Base-by-base conservation (phyloP, 805 yeast genomes). In the Nakazawaea laoshanensis region DNA sequence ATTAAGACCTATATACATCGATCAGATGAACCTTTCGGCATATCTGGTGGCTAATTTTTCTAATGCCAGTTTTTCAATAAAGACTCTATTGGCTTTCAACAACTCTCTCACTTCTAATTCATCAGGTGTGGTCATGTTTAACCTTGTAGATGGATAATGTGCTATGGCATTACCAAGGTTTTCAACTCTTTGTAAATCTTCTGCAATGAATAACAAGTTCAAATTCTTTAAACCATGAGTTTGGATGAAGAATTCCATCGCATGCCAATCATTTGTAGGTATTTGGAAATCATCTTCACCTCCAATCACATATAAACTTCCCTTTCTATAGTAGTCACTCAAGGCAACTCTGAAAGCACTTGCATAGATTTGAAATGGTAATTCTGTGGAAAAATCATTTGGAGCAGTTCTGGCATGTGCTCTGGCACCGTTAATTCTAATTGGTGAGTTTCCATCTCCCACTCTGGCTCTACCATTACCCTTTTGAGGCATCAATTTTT, bases 361-460 rank as follows among this genome's bases (percentile, higher is more conserved):
- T 29, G 75, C 63, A 57, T 89, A 92, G 9, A 81, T 67, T 52
- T 84, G 77, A 22, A 52, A 51, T 15, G 94, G 94, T 45, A 92
- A 65, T 8, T 68, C 74, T 3, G 96, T 80, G 19, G 87, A 69
- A 69, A 79, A 77, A 54, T 89, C 95, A 49, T 82, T 86, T 30
- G 95, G 95, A 3, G 96, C 96, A 35, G 71, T 74, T 52, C 92
- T 78, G 11, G 92, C 96, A 48, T 80, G 74, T 0, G 97, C 96
- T 46, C 79, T 68, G 33, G 89, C 87, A 54, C 95, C 96, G 49
- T 82, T 85, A 49, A 74, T 77, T 61, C 95, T 77, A 28, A 78
- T 81, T 31, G 98, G 98, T 16, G 95, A 85, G 49, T 88, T 89
- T 38, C 83, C 87, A 59, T 88, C 96, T 63, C 99, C 99, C 35